phyloP scores from a whole-genome alignment of 345 rosid genomes.

The Schrenkiella parvula region DNA sequence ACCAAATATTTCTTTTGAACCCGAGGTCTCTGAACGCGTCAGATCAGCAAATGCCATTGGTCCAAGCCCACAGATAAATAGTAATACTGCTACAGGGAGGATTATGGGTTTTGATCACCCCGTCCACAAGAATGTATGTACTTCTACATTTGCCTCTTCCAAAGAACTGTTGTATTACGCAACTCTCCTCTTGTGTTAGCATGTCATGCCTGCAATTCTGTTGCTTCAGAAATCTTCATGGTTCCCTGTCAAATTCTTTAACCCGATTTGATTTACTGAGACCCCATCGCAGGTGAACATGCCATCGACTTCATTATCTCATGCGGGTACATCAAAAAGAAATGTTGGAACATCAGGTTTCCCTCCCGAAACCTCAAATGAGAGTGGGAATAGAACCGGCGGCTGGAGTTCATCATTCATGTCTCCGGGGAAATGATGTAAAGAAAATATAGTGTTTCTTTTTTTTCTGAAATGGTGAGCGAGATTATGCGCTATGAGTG shows the following conservation, averaged over 20 bases:
- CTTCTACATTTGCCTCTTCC: not conserved
- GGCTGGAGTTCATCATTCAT: constrained; percentile 81
- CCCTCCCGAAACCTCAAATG: constrained; percentile 58
- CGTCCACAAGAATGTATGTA: constrained; percentile 65
- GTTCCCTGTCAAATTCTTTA: not conserved
- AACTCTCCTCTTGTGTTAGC: not conserved
- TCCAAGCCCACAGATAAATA: constrained; percentile 54
- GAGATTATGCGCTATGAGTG: constrained; percentile 18
- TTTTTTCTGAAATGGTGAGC: constrained; percentile 13
- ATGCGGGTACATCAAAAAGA: constrained; percentile 64
- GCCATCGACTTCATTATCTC: constrained; percentile 55
- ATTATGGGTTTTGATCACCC: constrained; percentile 45
- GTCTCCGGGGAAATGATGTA: constrained; percentile 54
- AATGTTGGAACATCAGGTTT: constrained; percentile 42
- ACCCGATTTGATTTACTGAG: not conserved
- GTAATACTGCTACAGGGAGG: constrained; percentile 53
- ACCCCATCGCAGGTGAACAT: constrained; percentile 38
- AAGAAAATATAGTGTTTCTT: not conserved
- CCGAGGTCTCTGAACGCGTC: constrained; percentile 46
- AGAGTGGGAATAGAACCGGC: constrained; percentile 47
- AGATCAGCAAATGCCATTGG: constrained; percentile 44
- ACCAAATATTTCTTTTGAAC: constrained; percentile 40
- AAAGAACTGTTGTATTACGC: not conserved
- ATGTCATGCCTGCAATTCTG: not conserved
- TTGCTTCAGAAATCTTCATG: not conserved